phyloP scores from a whole-genome alignment of 23 red algal genomes.

The Pyropia yezoensis region DNA sequence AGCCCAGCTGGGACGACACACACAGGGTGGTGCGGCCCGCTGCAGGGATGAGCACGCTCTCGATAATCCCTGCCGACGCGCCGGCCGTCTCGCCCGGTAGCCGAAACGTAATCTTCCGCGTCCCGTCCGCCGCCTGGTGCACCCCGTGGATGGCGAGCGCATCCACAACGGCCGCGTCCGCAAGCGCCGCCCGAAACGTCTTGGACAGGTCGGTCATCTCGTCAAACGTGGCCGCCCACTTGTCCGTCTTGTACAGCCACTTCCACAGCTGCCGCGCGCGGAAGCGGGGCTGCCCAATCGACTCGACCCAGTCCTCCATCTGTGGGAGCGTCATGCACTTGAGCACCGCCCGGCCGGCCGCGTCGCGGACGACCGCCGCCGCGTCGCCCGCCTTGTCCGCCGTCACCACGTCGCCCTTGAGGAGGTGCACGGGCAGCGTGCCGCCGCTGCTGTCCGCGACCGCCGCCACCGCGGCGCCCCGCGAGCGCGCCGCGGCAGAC shows the following conservation, averaged over 20 bases:
- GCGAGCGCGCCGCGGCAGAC: too few species aligned
- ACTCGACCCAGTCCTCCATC: constrained; percentile 58
- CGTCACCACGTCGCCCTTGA: constrained; percentile 21
- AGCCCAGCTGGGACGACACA: constrained; percentile 77
- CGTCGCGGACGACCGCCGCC: constrained; percentile 11
- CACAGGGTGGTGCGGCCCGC: constrained; percentile 76
- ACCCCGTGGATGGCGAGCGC: constrained; percentile 42
- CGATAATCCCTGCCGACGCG: constrained; percentile 53
- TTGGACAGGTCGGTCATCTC: constrained; percentile 82
- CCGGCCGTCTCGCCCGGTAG: background rate
- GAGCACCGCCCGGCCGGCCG: constrained; percentile 31
- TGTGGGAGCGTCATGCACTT: constrained; percentile 59
- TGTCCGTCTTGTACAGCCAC: constrained; percentile 75
- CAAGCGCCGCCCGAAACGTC: constrained; percentile 47
- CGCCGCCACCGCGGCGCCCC: too few species aligned
- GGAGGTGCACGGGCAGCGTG: constrained; percentile 9
- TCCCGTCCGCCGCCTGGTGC: constrained; percentile 70
- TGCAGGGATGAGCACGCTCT: constrained; percentile 80
- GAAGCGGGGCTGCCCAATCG: constrained; percentile 56
- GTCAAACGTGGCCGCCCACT: constrained; percentile 42
- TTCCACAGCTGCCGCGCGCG: constrained; percentile 88
- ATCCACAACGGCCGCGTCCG: constrained; percentile 22
- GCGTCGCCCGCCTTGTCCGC: background rate
- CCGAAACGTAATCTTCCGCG: constrained; percentile 67
- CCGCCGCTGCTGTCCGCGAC: too few species aligned